These are phyloP conservation scores for Pouteria glomerata DNA, from an alignment of 148 eudicot genomes.

Conservation along the genomic window DNA sequence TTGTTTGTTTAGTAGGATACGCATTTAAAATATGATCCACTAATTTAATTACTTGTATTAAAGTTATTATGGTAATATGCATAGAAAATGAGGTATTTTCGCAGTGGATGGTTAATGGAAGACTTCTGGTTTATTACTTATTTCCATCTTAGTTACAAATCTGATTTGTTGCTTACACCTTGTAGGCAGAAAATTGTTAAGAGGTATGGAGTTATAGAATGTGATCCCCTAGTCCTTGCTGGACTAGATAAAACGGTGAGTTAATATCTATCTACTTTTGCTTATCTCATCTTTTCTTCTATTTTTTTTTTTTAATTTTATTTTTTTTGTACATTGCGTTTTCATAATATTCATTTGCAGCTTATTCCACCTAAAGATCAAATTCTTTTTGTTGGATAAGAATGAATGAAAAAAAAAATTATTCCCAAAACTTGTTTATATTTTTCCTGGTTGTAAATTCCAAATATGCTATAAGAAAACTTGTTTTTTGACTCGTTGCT, in stretches of 20 bases:
- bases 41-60: neutral
- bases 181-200: constrained; percentile 53
- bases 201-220: constrained; percentile 76
- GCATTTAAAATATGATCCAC: neutral
- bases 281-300: neutral
- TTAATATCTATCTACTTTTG: constrained; percentile 15
- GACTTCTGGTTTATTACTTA: neutral
- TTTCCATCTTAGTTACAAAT: constrained; percentile 12
- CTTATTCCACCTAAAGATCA: neutral
- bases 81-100: neutral
- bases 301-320: too few species aligned
- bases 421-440: neutral
- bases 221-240: constrained; percentile 68
- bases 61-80: constrained; percentile 1
- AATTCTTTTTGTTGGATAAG: neutral
- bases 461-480: neutral
- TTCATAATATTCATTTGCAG: neutral
- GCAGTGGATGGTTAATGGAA: neutral
- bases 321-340: too few species aligned
- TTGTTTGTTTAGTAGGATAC: neutral
- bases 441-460: neutral
- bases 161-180: constrained; percentile 17
- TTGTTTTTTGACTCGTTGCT: neutral
- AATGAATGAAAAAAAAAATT: neutral
- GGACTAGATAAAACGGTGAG: constrained; percentile 78